Percentiles rank a stretch among this genome's conserved stretches.
Conservation (phyloP, 805 yeast genomes). For the Zygoascus tannicola region DNA sequence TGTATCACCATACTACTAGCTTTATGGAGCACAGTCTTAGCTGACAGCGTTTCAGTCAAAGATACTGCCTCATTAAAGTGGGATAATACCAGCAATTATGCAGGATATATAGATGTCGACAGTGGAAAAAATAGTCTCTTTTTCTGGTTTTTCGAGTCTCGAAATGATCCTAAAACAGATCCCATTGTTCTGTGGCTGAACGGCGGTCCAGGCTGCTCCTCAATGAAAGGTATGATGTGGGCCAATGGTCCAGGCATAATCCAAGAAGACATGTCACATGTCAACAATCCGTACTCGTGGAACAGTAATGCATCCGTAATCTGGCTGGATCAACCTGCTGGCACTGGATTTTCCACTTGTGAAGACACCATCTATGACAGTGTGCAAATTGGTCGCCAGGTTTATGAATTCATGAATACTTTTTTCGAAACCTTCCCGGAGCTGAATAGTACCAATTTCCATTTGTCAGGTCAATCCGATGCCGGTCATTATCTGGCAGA, state of each 20-base stretch:
- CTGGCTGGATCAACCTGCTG: slow-evolving; percentile 89
- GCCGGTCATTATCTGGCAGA: slow-evolving; percentile 92
- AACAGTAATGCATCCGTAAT: slow-evolving; percentile 82
- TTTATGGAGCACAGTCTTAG: no score
- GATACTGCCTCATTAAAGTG: slow-evolving; percentile 7
- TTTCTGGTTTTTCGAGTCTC: slow-evolving; percentile 79
- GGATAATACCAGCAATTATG: slow-evolving; percentile 50
- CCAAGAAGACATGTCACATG: slow-evolving; percentile 54
- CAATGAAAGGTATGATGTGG: slow-evolving; percentile 79
- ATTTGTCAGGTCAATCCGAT: slow-evolving; percentile 87
- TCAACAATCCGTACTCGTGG: slow-evolving; percentile 81
- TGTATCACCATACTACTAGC: no score
- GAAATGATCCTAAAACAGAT: slow-evolving; percentile 79
- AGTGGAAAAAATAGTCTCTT: slow-evolving; percentile 52
- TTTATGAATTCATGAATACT: slow-evolving; percentile 69
- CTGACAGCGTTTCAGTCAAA: no score
- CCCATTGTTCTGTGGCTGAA: slow-evolving; percentile 87
- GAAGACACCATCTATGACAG: slow-evolving; percentile 53
- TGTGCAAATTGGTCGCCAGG: slow-evolving; percentile 78
- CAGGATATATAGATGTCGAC: slow-evolving; percentile 73
- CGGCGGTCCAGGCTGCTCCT: slow-evolving; percentile 96
- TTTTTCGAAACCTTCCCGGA: slow-evolving; percentile 81
- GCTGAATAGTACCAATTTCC: slow-evolving; percentile 50
- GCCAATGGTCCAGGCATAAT: slow-evolving; percentile 87
- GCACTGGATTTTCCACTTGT: slow-evolving; percentile 85